These are phyloP conservation scores for Knoxia roxburghii DNA, from an alignment of 257 asterid species.

Conservation along the genomic window DNA sequence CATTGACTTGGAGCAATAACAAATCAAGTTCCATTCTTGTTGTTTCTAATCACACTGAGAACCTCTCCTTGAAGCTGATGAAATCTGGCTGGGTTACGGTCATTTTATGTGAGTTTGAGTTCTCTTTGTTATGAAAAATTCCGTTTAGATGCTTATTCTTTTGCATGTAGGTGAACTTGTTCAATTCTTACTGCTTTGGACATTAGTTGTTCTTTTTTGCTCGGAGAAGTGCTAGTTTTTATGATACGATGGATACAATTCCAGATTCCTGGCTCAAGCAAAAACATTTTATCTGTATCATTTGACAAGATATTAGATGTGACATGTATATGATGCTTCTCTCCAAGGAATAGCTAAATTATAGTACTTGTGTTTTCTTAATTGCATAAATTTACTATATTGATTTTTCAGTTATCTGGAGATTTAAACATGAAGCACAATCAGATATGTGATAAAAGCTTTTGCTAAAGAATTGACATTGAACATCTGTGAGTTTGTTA, in stretches of 20 bases:
- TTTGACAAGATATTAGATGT: not conserved
- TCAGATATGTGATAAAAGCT: not conserved
- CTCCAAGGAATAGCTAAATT: not conserved
- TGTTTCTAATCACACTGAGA: constrained; percentile 39
- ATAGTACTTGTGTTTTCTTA: not conserved
- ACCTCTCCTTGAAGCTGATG: constrained; percentile 24
- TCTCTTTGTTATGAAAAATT: constrained; percentile 2
- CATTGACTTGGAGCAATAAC: constrained; percentile 41
- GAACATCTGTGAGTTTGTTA: not conserved
- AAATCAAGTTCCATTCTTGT: constrained; percentile 48
- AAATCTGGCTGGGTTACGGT: constrained; percentile 50
- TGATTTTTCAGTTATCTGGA: not conserved
- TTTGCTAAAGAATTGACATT: not conserved
- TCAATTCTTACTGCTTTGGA: not conserved
- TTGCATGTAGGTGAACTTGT: not conserved
- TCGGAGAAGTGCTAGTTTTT: not conserved
- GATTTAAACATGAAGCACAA: not conserved
- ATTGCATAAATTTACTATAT: not conserved
- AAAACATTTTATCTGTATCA: not conserved
- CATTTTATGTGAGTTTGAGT: constrained; percentile 53
- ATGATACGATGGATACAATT: not conserved
- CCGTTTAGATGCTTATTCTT: not conserved
- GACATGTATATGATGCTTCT: too few species aligned
- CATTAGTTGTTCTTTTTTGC: not conserved
- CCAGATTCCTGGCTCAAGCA: not conserved